phyloP scores from a whole-genome alignment of 805 yeast species.

The Kuraishia cidri region DNA sequence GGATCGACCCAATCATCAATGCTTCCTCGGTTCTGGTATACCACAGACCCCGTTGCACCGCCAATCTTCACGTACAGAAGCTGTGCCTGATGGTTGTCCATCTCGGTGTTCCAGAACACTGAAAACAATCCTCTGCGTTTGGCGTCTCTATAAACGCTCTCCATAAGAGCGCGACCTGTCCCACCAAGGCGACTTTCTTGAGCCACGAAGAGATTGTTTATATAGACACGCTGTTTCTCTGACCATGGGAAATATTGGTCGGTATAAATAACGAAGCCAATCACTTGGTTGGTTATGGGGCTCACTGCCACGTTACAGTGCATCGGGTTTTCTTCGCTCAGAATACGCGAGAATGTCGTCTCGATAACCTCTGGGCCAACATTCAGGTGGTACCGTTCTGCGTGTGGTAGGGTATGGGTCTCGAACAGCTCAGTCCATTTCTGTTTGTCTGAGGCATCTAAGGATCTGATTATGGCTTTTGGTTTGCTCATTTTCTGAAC shows the following conservation, averaged over 20 bases:
- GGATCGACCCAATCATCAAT: background rate
- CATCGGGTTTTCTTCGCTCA: slow-evolving; percentile 34
- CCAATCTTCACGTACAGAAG: slow-evolving; percentile 44
- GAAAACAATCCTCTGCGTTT: slow-evolving; percentile 29
- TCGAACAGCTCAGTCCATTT: slow-evolving; percentile 36
- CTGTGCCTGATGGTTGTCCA: slow-evolving; percentile 48
- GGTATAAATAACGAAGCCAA: slow-evolving; percentile 43
- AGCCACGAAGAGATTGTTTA: slow-evolving; percentile 44
- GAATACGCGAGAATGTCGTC: slow-evolving; percentile 32
- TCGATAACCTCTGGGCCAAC: slow-evolving; percentile 26
- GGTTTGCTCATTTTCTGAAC: too few species aligned
- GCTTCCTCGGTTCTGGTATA: slow-evolving; percentile 23
- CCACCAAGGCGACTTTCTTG: slow-evolving; percentile 30
- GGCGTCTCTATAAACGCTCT: slow-evolving; percentile 36
- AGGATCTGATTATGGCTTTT: too few species aligned
- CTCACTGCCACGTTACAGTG: slow-evolving; percentile 39
- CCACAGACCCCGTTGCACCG: slow-evolving; percentile 25
- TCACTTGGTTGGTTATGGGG: slow-evolving; percentile 18
- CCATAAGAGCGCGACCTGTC: slow-evolving; percentile 40
- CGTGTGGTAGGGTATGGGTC: slow-evolving; percentile 26
- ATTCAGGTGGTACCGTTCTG: slow-evolving; percentile 31
- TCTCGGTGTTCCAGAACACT: slow-evolving; percentile 46
- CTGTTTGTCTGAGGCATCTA: slow-evolving; percentile 29
- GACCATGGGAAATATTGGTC: slow-evolving; percentile 45
- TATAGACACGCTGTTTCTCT: slow-evolving; percentile 29